These are phyloP conservation scores for Patellifolia procumbens DNA, from an alignment of 179 eudicot species.

Conservation along the genomic window DNA sequence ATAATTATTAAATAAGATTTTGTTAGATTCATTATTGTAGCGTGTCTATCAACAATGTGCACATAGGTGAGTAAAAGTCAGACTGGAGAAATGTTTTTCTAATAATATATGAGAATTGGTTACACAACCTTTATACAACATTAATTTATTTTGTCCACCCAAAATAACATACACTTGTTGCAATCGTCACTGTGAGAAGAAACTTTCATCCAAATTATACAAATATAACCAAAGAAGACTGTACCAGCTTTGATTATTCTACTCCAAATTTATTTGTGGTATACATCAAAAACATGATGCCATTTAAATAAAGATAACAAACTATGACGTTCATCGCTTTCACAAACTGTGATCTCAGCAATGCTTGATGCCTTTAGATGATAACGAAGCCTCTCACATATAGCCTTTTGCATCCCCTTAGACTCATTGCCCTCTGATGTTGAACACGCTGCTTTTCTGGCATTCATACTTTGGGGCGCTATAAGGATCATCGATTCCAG, in stretches of 20 bases:
- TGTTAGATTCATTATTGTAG: no score
- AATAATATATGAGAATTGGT: not conserved
- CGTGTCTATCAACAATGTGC: no score
- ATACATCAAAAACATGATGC: constrained; percentile 43
- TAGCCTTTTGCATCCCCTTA: constrained; percentile 9
- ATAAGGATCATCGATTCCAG: constrained; percentile 30
- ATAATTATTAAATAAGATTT: no score
- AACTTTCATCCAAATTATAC: not conserved
- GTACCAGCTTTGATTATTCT: not conserved
- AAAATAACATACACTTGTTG: not conserved
- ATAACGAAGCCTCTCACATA: constrained; percentile 9
- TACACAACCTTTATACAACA: not conserved
- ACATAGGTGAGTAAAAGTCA: no score
- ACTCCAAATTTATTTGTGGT: constrained; percentile 21
- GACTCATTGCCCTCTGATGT: constrained; percentile 5
- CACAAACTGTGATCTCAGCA: constrained; percentile 28
- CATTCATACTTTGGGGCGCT: constrained; percentile 20
- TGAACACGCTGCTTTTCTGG: not conserved
- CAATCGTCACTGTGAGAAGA: not conserved
- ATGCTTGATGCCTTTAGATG: constrained; percentile 19
- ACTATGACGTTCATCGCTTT: constrained; percentile 19
- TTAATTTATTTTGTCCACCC: not conserved
- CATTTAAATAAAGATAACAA: constrained; percentile 29
- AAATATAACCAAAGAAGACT: not conserved
- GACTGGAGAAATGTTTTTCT: not conserved